Conservation (phyloP, 768 basidiomycete species). For the Rhodotorula sphaerocarpa region DNA sequence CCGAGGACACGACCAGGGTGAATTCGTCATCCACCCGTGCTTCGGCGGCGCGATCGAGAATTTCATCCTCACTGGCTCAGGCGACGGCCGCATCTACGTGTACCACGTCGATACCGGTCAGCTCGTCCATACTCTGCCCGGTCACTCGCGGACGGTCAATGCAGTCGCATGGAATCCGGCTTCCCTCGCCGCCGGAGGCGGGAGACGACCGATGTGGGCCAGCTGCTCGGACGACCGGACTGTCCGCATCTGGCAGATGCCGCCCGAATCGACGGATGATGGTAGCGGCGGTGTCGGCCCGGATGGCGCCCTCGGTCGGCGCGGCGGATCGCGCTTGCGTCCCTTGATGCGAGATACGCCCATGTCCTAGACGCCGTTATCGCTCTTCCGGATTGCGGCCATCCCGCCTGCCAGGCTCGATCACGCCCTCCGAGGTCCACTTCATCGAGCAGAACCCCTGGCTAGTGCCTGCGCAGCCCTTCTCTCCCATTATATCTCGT, state of each 20-base stretch:
- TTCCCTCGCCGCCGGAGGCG: slow-evolving; percentile 45
- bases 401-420: too few relatives aligned
- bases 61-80: slow-evolving; percentile 87
- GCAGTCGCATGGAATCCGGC: slow-evolving; percentile 80
- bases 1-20: slow-evolving; percentile 72
- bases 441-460: too few relatives aligned
- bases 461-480: too few relatives aligned
- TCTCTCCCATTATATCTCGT: too few relatives aligned
- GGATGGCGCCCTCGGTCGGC: too few relatives aligned
- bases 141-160: slow-evolving; percentile 86
- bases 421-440: too few relatives aligned
- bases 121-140: slow-evolving; percentile 75
- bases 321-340: not conserved
- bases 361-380: too few relatives aligned
- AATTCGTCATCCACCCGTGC: slow-evolving; percentile 81
- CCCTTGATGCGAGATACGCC: not conserved
- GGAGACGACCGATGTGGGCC: slow-evolving; percentile 87
- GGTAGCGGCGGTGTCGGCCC: too few relatives aligned
- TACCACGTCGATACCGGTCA: slow-evolving; percentile 83
- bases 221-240: slow-evolving; percentile 89
- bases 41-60: slow-evolving; percentile 84
- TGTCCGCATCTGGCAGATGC: slow-evolving; percentile 70
- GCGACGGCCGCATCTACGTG: slow-evolving; percentile 89
- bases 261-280: not conserved
- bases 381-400: too few relatives aligned